Conservation (phyloP, 2,329 filamentous ascomycete species). For the Tothia fuscella region DNA sequence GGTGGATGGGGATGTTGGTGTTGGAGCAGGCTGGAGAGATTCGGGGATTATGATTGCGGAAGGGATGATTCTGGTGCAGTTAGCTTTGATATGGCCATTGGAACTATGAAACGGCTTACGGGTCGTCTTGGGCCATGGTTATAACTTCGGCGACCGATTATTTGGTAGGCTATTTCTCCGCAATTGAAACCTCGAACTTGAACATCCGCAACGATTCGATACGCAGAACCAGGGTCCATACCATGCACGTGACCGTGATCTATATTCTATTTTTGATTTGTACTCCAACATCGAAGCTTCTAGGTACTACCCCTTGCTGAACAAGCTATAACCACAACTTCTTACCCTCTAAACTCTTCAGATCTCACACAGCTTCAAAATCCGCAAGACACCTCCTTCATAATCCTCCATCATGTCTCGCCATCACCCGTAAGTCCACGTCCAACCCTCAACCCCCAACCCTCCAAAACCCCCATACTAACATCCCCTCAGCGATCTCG, state of each 20-base stretch:
- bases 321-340: too few relatives aligned
- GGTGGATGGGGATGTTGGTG: conserved; percentile 14
- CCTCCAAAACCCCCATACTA: conserved; percentile 11
- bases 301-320: too few relatives aligned
- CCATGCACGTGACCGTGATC: too few relatives aligned
- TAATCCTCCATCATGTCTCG: conserved; percentile 56
- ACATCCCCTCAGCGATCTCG: conserved; percentile 58
- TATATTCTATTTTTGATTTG: too few relatives aligned
- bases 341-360: too few relatives aligned
- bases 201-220: too few relatives aligned
- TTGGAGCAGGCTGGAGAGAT: conserved; percentile 20
- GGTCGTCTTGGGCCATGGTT: conserved; percentile 12
- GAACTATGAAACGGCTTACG: conserved; percentile 4
- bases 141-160: too few relatives aligned
- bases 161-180: too few relatives aligned
- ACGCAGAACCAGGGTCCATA: too few relatives aligned
- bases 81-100: neutral
- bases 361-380: neutral
- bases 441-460: conserved; percentile 10
- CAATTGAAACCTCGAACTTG: too few relatives aligned
- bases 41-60: conserved; percentile 44
- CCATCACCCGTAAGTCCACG: conserved; percentile 67
- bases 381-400: neutral
- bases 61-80: conserved; percentile 31
- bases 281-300: too few relatives aligned